Base-by-base conservation (phyloP, 2,329 filamentous ascomycete genomes). In the Davidsoniella eucalypti region DNA sequence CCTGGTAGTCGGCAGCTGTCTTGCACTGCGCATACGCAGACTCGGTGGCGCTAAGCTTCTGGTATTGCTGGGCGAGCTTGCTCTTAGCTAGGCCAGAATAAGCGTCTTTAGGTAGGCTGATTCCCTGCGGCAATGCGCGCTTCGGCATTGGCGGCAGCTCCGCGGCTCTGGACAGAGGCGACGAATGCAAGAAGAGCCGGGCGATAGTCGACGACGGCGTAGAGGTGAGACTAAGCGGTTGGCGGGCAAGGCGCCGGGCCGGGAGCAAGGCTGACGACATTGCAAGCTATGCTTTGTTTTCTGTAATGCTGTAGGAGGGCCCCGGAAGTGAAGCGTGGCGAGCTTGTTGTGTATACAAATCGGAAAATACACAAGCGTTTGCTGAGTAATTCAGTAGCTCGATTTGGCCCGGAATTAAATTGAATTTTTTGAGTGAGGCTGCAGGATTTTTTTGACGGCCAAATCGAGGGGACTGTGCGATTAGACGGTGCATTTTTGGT, bases 1-100 rank as follows among this genome's bases (percentile, higher is more conserved):
- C 85, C 48, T 69, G 76, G 65, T 95, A 95, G 54, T 80, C 76
- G 43, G 84, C 87, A 56, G 84, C 77, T 52, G 66, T 67, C 7
- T 80, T 75, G 65, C 86, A 93, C 55, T 78, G 73, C 61, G 83
- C 80, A 68, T 87, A 88, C 52, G 95, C 70, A 52, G 75, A 70
- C 66, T 93, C 82, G 23, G 87, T 92, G 47, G 79, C 77, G 53
- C 79, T 81, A 61, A 92, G 84, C 33, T 87, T 84, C 50, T 83
- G 75, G 63, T 95, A 54, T 39, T 54, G 50, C 38, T 50, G 48
- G 14, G 49, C 49, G 10, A 54, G 17, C 46, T 54, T 54, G 18
- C 36, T 47, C 43, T 43, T 47, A 8, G 48, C 52, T 21, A 54
- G 42, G 4, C 44, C 49, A n/a, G 36, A 43, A 9, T 53, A 53